These are phyloP conservation scores for Neurospora tetrasperma DNA, from an alignment of 495 filamentous ascomycete genomes.

Conservation along the genomic window DNA sequence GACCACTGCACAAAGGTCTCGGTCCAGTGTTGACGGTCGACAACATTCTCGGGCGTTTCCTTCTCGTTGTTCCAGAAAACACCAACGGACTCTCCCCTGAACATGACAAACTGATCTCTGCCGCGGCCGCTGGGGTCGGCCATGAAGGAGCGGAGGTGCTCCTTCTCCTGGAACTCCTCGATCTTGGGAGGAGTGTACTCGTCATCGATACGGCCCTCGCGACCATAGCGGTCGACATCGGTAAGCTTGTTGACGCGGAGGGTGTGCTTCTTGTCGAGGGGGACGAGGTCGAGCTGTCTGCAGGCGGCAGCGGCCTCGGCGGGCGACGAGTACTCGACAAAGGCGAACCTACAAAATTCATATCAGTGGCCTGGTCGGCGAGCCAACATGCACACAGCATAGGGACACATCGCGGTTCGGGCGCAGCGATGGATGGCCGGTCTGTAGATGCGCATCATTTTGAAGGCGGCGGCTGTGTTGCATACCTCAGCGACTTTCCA, in stretches of 20 bases:
- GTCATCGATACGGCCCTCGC: conserved; percentile 86
- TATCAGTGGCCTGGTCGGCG: conserved; percentile 6
- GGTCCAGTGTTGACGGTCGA: conserved; percentile 91
- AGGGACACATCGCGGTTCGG: background rate
- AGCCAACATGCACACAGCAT: background rate
- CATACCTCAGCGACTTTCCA: conserved; percentile 71
- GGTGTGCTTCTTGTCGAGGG: conserved; percentile 92
- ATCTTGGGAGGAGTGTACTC: conserved; percentile 70
- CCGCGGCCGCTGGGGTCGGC: conserved; percentile 74
- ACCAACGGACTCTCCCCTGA: conserved; percentile 76
- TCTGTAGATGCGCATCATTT: background rate
- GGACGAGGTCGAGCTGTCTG: conserved; percentile 68
- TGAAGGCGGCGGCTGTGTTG: background rate
- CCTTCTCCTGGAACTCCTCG: conserved; percentile 76
- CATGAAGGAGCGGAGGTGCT: conserved; percentile 90
- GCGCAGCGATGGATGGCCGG: background rate
- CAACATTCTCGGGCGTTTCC: conserved; percentile 74
- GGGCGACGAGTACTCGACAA: conserved; percentile 90
- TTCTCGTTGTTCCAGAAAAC: conserved; percentile 98
- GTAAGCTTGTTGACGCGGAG: conserved; percentile 95
- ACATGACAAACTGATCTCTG: conserved; percentile 91
- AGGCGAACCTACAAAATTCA: conserved; percentile 57
- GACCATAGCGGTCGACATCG: conserved; percentile 91
- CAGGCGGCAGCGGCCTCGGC: conserved; percentile 83
- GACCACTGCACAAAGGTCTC: conserved; percentile 98